Evolutionary conservation across 78 protist genomes (phyloP).

Genomic region (Trichosphaerium sp.): DNA sequence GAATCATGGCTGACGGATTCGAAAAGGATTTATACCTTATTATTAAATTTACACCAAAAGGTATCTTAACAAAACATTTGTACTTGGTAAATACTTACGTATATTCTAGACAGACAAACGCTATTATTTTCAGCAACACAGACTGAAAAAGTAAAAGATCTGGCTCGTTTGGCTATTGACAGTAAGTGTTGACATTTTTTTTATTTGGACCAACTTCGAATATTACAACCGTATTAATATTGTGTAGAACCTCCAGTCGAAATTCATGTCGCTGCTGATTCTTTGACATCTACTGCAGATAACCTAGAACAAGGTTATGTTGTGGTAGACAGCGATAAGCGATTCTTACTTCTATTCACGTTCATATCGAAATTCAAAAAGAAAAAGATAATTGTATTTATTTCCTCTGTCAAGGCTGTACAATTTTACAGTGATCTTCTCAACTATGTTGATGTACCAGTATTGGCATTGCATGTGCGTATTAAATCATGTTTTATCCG

Average conservation of each 20-base stretch:
- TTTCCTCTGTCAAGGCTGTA: conserved; percentile 69
- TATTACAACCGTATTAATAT: too few species aligned
- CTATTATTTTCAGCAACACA: conserved; percentile 97
- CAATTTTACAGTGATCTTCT: conserved; percentile 94
- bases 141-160: conserved; percentile 83
- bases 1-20: conserved; percentile 83
- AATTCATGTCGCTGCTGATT: background rate
- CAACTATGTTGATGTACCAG: conserved; percentile 96
- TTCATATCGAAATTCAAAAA: conserved; percentile 85
- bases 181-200: too few species aligned
- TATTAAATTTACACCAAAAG: conserved; percentile 73
- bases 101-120: conserved; percentile 72
- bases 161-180: conserved; percentile 75
- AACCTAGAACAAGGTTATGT: conserved; percentile 92
- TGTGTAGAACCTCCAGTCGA: too few species aligned
- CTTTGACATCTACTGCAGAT: conserved; percentile 53
- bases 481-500: background rate
- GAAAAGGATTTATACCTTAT: conserved; percentile 95
- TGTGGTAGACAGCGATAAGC: conserved; percentile 66
- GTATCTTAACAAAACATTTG: too few species aligned
- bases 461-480: conserved; percentile 82
- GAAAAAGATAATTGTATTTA: conserved; percentile 85
- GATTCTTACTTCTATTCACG: conserved; percentile 92
- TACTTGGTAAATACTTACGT: background rate
- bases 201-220: too few species aligned